Base-by-base conservation (phyloP, 768 basidiomycete genomes). In the Leccinum subgranulosum region DNA sequence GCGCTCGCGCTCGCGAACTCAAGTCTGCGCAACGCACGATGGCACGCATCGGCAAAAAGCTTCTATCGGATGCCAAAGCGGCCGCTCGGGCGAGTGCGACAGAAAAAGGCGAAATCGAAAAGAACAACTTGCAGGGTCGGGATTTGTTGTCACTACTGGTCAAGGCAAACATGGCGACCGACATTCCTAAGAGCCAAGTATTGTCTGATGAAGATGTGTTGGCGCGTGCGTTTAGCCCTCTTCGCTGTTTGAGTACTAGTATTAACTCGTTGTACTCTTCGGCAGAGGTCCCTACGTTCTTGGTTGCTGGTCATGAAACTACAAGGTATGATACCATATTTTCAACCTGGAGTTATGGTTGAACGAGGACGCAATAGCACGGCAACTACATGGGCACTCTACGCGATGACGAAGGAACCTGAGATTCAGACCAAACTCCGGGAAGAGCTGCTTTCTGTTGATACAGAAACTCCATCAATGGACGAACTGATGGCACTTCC, bases 121-220 rank as follows among this genome's bases (percentile, higher is more conserved):
- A 74, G 57, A 66, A 69, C n/a, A 64, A 51, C 11, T 51, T 74
- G 10, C 62, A 60, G 0, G 75, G 75, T 19, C 78, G 82, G 15
- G 87, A 88, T 71, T 65, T 90, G 3, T 72, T 89, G 14, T 62
- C 60, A 14, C 15, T 51, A 15, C 21, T 51, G 14, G 49, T 51
- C 21, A 51, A 34, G 49, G 49, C 49, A 3, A 51, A 51, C 31
- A 33, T 51, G 49, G 79, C 83, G 1, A 80, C 78, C 1, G 84
- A 89, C 64, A 61, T 85, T 5, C 79, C 81, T 0, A 79, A 80
- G 6, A 73, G 62, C 47, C 84, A 86, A 65, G 74, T 74, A 36
- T 72, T 90, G 72, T 78, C 78, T 0, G 87, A 90, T 55, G 77
- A 77, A 28, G 87, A 89, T 58, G 83, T 90, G 15, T 58, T 86